phyloP scores from a whole-genome alignment of 2,329 filamentous ascomycete genomes.

The Epichloe amarillans region DNA sequence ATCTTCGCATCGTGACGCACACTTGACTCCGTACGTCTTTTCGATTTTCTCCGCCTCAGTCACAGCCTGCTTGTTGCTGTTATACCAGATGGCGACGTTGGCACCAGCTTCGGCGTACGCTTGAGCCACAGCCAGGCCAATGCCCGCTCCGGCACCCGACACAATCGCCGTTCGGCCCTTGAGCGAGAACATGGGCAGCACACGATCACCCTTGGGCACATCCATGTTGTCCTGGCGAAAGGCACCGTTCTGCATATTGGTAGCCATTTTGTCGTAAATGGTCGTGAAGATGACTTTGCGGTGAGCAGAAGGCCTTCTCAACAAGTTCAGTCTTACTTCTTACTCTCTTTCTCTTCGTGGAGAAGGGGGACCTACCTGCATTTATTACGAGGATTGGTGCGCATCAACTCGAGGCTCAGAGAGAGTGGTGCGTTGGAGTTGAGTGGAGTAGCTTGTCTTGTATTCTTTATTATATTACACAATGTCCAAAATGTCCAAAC shows the following conservation, averaged over 20 bases:
- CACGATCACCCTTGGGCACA: constrained; percentile 31
- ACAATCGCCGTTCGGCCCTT: constrained; percentile 59
- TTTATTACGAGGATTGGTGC: neutral
- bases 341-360: neutral
- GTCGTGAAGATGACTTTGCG: neutral
- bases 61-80: constrained; percentile 52
- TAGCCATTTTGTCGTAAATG: constrained; percentile 16
- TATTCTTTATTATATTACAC: too few species aligned
- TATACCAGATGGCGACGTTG: constrained; percentile 62
- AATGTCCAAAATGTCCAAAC: too few species aligned
- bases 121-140: constrained; percentile 51
- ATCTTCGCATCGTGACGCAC: constrained; percentile 26
- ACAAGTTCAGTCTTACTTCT: too few species aligned
- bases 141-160: constrained; percentile 52
- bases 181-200: constrained; percentile 55
- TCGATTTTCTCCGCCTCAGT: constrained; percentile 50
- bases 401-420: neutral
- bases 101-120: constrained; percentile 57
- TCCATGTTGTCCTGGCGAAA: constrained; percentile 46
- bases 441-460: too few species aligned
- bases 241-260: constrained; percentile 30
- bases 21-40: constrained; percentile 53
- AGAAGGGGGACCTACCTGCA: neutral
- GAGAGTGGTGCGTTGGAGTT: too few species aligned
- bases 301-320: neutral